Evolutionary conservation across 2,329 filamentous ascomycete genomes (phyloP).

Genomic region (Apiospora koreana): DNA sequence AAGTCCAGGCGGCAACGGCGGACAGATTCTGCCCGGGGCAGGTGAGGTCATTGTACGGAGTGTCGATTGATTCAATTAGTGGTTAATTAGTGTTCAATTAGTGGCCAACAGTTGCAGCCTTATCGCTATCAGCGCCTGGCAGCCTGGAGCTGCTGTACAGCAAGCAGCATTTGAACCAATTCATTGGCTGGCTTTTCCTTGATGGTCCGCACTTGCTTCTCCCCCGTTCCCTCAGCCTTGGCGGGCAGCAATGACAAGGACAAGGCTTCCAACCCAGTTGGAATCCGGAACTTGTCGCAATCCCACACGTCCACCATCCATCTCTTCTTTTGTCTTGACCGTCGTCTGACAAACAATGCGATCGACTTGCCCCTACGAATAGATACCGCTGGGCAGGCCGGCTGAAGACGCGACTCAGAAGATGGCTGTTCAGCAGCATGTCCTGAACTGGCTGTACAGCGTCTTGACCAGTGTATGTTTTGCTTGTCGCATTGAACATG

Average conservation of each 20-base stretch:
- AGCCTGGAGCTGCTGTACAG: not conserved
- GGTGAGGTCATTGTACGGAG: not conserved
- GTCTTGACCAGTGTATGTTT: slow-evolving; percentile 72
- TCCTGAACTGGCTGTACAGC: slow-evolving; percentile 94
- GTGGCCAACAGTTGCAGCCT: too few species aligned
- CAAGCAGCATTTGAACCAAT: not conserved
- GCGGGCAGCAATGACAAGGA: slow-evolving; percentile 8
- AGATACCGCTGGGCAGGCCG: not conserved
- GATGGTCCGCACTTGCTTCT: not conserved
- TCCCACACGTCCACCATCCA: not conserved
- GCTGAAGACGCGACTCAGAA: slow-evolving; percentile 23
- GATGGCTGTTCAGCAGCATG: slow-evolving; percentile 81
- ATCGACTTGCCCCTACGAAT: not conserved
- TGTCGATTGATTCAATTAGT: not conserved
- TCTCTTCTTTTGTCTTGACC: not conserved
- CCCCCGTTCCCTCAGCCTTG: not conserved
- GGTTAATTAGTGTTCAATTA: too few species aligned
- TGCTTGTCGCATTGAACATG: slow-evolving; percentile 3
- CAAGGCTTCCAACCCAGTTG: not conserved
- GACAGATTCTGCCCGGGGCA: not conserved
- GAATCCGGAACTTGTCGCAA: not conserved
- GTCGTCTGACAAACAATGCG: not conserved
- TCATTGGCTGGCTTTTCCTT: not conserved
- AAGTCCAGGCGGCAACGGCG: too few species aligned
- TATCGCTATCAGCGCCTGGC: not conserved